phyloP scores from a whole-genome alignment of 345 rosid genomes.

The Salix koriyanagi region DNA sequence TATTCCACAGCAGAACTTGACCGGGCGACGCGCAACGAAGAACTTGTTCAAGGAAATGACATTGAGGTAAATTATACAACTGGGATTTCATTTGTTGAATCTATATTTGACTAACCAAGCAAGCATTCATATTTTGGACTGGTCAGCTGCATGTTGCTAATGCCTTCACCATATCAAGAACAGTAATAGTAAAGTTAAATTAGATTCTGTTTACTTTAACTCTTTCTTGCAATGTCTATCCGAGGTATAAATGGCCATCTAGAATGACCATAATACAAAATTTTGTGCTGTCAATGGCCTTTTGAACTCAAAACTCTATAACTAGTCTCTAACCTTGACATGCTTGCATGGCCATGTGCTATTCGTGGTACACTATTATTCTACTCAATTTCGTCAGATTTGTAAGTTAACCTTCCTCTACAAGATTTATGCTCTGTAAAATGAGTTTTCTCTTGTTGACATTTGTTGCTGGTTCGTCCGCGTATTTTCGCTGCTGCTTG shows the following conservation, averaged over 20 bases:
- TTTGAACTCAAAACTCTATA: not conserved
- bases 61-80: slow-evolving; percentile 54
- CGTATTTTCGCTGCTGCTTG: not conserved
- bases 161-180: not conserved
- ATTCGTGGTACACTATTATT: too few species aligned
- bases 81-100: not conserved
- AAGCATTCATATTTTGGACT: not conserved
- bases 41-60: slow-evolving; percentile 57
- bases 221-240: too few species aligned
- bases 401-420: not conserved
- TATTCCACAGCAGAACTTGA: slow-evolving; percentile 64
- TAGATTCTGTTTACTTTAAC: too few species aligned
- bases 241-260: too few species aligned
- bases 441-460: not conserved
- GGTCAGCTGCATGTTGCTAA: not conserved
- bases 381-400: not conserved
- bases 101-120: not conserved
- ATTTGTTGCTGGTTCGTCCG: not conserved
- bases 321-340: not conserved
- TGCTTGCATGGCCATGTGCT: not conserved
- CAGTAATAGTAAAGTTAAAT: not conserved
- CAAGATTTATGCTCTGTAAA: not conserved
- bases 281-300: too few species aligned
- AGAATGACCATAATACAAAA: too few species aligned
- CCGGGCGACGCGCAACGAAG: slow-evolving; percentile 66